A percentile compares a stretch with the other conserved stretches of the same genome.
These are phyloP conservation scores for Leishmania lainsoni DNA, from an alignment of 208 protist species.

Conservation along the genomic window DNA sequence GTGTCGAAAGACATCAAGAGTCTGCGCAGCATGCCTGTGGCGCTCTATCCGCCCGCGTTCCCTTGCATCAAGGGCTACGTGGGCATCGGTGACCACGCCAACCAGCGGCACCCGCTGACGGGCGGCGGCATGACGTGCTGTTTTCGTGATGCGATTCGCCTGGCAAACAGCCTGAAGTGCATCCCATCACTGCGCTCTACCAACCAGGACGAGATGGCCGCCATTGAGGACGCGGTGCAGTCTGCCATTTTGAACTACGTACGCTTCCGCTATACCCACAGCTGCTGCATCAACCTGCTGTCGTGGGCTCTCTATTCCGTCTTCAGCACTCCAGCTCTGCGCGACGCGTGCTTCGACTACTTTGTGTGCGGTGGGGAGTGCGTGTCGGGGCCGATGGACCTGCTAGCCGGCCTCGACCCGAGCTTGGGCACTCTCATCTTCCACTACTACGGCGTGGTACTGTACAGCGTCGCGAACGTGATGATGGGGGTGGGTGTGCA, in stretches of 20 bases:
- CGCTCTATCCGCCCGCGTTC: constrained; percentile 73
- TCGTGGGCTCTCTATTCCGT: constrained; percentile 92
- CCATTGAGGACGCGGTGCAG: constrained; percentile 67
- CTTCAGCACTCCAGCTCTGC: constrained; percentile 69
- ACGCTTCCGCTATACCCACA: constrained; percentile 64
- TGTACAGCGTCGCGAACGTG: constrained; percentile 54
- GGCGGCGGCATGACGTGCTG: constrained; percentile 93
- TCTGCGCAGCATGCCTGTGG: constrained; percentile 86
- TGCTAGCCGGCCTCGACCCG: constrained; percentile 81
- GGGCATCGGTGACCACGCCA: constrained; percentile 93
- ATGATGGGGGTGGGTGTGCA: constrained; percentile 52
- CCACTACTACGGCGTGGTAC: constrained; percentile 91
- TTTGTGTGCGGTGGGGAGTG: constrained; percentile 87
- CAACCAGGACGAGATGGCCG: constrained; percentile 48
- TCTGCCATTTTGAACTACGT: constrained; percentile 58
- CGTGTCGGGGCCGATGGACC: constrained; percentile 79
- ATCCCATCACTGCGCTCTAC: constrained; percentile 46
- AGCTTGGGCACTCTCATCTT: constrained; percentile 66
- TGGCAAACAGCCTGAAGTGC: constrained; percentile 66
- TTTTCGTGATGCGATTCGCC: constrained; percentile 83
- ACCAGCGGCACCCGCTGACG: constrained; percentile 94
- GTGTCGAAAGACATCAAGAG: constrained; percentile 46
- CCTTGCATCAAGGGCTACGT: constrained; percentile 85
- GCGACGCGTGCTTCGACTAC: constrained; percentile 92
- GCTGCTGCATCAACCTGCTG: constrained; percentile 91